These are phyloP conservation scores for Chrysoporthe deuterocubensis DNA, from an alignment of 2,329 filamentous ascomycete species.

Conservation along the genomic window DNA sequence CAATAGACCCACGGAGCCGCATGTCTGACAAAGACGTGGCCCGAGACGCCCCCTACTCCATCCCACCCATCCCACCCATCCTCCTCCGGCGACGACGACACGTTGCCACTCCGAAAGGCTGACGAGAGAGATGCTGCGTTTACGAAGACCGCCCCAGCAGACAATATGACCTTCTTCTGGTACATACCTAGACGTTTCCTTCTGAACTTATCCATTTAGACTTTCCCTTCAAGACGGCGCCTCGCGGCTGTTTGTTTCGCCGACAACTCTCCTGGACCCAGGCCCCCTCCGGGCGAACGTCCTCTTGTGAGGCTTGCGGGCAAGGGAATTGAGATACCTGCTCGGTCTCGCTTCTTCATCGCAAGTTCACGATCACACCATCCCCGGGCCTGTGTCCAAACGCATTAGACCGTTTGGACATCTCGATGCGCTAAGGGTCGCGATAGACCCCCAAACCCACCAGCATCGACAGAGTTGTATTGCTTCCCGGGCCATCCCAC, in stretches of 20 bases:
- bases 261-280: neutral
- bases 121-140: slow-evolving; percentile 1
- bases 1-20: slow-evolving; percentile 4
- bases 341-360: neutral
- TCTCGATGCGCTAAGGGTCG: neutral
- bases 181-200: neutral
- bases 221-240: neutral
- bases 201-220: neutral
- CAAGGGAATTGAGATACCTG: neutral
- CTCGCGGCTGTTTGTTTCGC: neutral
- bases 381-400: neutral
- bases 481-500: slow-evolving; percentile 5
- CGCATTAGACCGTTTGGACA: neutral
- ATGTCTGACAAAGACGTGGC: slow-evolving; percentile 18
- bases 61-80: neutral
- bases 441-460: neutral
- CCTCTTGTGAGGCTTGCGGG: neutral
- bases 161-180: neutral
- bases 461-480: slow-evolving; percentile 9
- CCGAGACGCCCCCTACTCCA: neutral
- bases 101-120: neutral
- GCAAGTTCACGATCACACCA: slow-evolving; percentile 1
- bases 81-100: neutral
- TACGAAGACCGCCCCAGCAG: neutral
- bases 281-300: neutral